phyloP scores from a whole-genome alignment of 768 basidiomycete species.

The Pleurotus giganteus region DNA sequence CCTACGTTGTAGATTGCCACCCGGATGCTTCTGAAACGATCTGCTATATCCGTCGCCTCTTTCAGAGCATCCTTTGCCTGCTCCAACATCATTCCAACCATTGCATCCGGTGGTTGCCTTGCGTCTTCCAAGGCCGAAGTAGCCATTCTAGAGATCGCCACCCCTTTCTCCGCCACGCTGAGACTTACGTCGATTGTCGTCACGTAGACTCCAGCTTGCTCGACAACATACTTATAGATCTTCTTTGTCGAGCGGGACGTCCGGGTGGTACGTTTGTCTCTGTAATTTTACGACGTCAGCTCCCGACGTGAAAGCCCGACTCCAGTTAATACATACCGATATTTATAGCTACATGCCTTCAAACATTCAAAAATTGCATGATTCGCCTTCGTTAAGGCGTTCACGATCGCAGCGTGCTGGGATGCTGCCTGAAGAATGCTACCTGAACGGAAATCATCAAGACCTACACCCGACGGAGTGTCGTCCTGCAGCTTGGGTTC shows the following conservation, averaged over 20 bases:
- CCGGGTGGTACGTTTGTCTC: not conserved
- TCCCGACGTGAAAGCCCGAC: not conserved
- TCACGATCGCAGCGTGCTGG: not conserved
- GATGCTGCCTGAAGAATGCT: not conserved
- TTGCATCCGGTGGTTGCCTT: not conserved
- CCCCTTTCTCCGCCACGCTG: not conserved
- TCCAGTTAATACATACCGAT: not conserved
- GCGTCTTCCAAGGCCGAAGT: not conserved
- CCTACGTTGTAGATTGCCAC: not conserved
- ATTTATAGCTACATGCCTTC: constrained; percentile 1
- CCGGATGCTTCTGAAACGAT: not conserved
- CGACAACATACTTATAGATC: not conserved
- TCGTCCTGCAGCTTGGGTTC: too few species aligned
- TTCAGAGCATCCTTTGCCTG: not conserved
- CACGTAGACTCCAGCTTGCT: not conserved
- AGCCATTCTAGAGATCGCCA: not conserved
- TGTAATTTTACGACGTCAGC: not conserved
- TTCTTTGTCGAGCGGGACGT: not conserved
- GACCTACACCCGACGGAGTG: too few species aligned
- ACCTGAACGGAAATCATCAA: too few species aligned
- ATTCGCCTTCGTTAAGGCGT: not conserved
- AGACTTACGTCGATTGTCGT: not conserved
- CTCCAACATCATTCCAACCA: not conserved
- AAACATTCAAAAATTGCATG: not conserved
- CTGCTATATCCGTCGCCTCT: not conserved